Conservation (phyloP, 1,139 yeast species). For the Yamadazyma dendronema region DNA sequence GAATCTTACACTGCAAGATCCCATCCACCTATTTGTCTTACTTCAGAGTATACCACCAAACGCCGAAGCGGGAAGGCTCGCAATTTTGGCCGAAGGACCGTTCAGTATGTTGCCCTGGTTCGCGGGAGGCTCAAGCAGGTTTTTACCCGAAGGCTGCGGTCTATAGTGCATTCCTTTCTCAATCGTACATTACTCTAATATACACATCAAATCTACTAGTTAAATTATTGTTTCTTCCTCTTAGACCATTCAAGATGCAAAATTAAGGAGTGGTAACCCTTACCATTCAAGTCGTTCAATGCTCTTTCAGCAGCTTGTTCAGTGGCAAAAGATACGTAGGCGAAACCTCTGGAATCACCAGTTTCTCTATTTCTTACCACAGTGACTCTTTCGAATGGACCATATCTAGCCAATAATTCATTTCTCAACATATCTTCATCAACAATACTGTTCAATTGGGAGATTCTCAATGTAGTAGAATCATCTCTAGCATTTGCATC, state of each 20-base stretch:
- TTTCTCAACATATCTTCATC: conserved; percentile 79
- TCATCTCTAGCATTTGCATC: conserved; percentile 67
- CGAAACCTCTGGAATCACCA: conserved; percentile 93
- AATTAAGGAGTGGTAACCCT: conserved; percentile 90
- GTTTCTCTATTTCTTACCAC: conserved; percentile 91
- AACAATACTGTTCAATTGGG: conserved; percentile 86
- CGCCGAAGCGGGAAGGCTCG: too few species aligned
- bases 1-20: too few species aligned
- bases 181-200: conserved; percentile 4
- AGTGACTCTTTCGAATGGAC: conserved; percentile 76
- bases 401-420: conserved; percentile 69
- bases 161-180: too few species aligned
- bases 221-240: conserved; percentile 25
- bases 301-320: conserved; percentile 76
- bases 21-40: too few species aligned
- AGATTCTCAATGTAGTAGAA: conserved; percentile 82
- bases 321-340: conserved; percentile 84
- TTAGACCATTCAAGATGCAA: conserved; percentile 71
- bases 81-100: too few species aligned
- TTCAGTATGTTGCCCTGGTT: too few species aligned
- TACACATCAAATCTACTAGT: conserved; percentile 1
- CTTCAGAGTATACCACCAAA: too few species aligned
- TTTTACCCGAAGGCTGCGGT: too few species aligned
- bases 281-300: conserved; percentile 76
- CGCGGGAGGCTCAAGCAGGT: too few species aligned